Evolutionary conservation across 78 protist species (phyloP).

Genomic region (Pigoraptor vietnamica): DNA sequence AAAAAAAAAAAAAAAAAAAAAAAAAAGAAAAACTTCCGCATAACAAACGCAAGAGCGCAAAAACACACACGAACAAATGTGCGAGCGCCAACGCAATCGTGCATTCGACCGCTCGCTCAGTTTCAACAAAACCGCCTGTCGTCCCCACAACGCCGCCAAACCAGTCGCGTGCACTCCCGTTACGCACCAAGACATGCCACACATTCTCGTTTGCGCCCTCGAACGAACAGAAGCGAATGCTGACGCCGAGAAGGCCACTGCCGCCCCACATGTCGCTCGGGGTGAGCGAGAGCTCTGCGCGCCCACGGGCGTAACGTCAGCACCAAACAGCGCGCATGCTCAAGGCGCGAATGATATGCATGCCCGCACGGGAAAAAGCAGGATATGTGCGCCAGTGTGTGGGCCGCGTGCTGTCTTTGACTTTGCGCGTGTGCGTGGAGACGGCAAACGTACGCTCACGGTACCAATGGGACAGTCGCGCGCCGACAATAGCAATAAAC

Average conservation of each 20-base stretch:
- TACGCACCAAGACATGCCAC: conserved; percentile 66
- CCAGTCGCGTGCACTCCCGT: no score
- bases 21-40: background rate
- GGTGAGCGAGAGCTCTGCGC: conserved; percentile 7
- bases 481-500: background rate
- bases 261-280: conserved; percentile 80
- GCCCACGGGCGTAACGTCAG: no score
- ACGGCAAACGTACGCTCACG: no score
- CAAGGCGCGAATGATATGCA: no score
- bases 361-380: no score
- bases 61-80: background rate
- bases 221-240: conserved; percentile 60
- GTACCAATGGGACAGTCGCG: background rate
- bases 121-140: background rate
- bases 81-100: background rate
- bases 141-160: background rate
- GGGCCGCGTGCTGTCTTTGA: no score
- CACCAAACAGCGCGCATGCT: background rate
- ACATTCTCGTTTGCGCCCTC: conserved; percentile 55
- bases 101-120: no score
- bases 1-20: background rate
- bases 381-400: no score
- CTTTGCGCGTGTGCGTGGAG: no score
- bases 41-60: background rate
- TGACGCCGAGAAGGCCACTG: conserved; percentile 65